A percentile compares a stretch with the other conserved stretches of the same genome.
Conservation (phyloP, 2,329 filamentous ascomycete genomes). For the Colletotrichum sublineola region DNA sequence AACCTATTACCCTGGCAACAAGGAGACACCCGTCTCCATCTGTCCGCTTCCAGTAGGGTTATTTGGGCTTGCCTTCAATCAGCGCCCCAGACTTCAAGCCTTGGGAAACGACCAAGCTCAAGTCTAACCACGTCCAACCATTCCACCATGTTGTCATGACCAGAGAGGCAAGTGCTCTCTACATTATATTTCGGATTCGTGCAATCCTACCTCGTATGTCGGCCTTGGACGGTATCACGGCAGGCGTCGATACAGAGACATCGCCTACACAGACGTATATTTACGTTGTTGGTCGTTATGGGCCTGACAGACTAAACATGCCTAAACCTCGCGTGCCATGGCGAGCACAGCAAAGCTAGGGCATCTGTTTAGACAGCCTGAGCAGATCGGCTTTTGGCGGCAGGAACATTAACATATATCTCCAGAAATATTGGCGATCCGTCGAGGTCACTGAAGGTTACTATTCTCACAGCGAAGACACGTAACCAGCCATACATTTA, state of each 20-base stretch:
- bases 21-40: not conserved
- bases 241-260: not conserved
- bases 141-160: slow-evolving; percentile 9
- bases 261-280: not conserved
- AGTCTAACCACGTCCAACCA: slow-evolving; percentile 17
- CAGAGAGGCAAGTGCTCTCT: not conserved
- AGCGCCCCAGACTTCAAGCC: slow-evolving; percentile 13
- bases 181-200: not conserved
- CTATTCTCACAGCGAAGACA: not conserved
- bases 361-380: not conserved
- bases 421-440: slow-evolving; percentile 6
- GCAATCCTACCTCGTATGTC: not conserved
- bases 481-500: slow-evolving; percentile 23
- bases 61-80: not conserved
- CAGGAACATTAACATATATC: slow-evolving; percentile 8
- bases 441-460: not conserved
- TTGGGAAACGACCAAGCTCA: slow-evolving; percentile 21
- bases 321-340: not conserved
- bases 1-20: slow-evolving; percentile 15
- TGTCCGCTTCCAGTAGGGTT: not conserved
- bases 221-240: not conserved
- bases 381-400: not conserved
- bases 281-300: slow-evolving; percentile 9
- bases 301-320: not conserved
- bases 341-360: slow-evolving; percentile 3